Evolutionary conservation across 1,139 yeast species (phyloP), one percentile per base, ranked within the genome.

Genomic region (Blastobotrys proliferans): DNA sequence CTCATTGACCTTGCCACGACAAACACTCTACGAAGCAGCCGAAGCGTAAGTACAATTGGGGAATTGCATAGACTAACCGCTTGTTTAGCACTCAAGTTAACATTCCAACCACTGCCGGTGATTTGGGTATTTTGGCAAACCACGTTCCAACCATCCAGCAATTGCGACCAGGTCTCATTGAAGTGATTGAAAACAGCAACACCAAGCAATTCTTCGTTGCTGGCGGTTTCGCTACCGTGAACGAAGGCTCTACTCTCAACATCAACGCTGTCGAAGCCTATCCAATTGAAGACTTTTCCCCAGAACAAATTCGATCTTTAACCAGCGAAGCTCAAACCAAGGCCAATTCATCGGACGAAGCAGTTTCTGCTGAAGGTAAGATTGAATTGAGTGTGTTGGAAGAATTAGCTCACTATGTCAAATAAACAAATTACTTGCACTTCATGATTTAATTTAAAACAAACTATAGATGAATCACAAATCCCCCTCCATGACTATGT

Each of bases 61-160:
- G 26, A 22, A 11, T 8, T 6, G 11, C 9, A 22, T 22, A 22
- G 26, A 22, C 26, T 22, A 22, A 22, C 26, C 6, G 26, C 6
- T 6, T 22, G 6, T 53, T 69, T 67, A 69, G 83, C 67, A 70
- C 84, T 57, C 99, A 92, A 75, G 98, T 94, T 57, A 92, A 92
- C 74, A 76, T 92, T 60, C 98, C 99, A 62, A 92, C 96, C 52
- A 77, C 85, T 62, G 83, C 94, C 56, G 99, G 99, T 67, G 94
- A 86, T 66, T 80, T 92, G 70, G 99, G 99, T 85, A 80, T 92
- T 56, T 76, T 92, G 65, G 97, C 98, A 61, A 83, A 87, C 74
- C 99, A 92, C 79, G 95, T 92, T 64, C 98, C 99, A 62, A 82
- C 86, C 63, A 90, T 92, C 55, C 97, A 94, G 73, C 96, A 94